Percentiles rank a stretch among this genome's conserved stretches.
Evolutionary conservation across 345 rosid genomes (phyloP).

Genomic region (Abelmoschus esculentus): DNA sequence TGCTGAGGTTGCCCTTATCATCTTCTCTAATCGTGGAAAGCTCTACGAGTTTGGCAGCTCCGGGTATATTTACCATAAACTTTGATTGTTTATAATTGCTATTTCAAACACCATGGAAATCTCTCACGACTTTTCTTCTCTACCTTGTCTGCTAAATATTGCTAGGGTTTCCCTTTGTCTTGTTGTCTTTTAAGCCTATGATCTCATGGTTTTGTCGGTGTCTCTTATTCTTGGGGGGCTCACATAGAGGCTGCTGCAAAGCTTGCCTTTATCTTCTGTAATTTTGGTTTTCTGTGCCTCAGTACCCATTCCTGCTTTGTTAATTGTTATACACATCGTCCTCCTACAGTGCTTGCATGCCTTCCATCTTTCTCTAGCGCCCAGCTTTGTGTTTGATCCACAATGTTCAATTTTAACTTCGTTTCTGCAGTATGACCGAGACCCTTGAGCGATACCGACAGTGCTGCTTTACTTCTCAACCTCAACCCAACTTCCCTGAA

Average conservation of each 20-base stretch:
- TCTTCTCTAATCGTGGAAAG: too few species aligned
- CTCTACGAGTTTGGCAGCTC: too few species aligned
- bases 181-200: too few species aligned
- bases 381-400: too few species aligned
- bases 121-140: too few species aligned
- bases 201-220: background rate
- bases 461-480: conserved; percentile 34
- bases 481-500: conserved; percentile 44
- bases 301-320: too few species aligned
- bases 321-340: background rate
- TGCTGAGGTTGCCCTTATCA: too few species aligned
- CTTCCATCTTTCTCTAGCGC: background rate
- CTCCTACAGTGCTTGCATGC: background rate
- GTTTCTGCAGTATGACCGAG: conserved; percentile 31
- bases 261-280: background rate
- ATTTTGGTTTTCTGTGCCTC: background rate
- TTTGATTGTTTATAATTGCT: too few species aligned
- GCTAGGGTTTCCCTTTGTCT: too few species aligned
- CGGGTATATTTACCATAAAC: too few species aligned
- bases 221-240: background rate
- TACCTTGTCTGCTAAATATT: too few species aligned
- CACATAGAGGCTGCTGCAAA: background rate
- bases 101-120: too few species aligned
- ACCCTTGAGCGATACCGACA: conserved; percentile 72
- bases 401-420: background rate